Evolutionary conservation across 306 rosid genomes (phyloP).

Genomic region (Malus fusca): DNA sequence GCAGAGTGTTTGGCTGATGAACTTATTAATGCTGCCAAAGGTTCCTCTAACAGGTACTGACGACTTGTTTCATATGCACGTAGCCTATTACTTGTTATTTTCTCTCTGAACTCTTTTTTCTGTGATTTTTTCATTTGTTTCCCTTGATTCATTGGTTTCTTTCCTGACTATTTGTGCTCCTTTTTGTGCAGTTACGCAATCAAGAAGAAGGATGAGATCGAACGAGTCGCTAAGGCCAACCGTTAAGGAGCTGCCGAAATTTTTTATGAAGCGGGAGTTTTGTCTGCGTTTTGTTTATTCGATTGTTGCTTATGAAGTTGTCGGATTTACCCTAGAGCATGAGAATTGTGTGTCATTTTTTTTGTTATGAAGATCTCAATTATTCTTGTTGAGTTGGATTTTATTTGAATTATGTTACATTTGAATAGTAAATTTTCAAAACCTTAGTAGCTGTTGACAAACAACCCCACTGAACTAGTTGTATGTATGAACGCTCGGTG

Average conservation of each 20-base stretch:
- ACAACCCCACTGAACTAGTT: no score
- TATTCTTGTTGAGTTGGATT: not conserved
- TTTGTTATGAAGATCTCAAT: not conserved
- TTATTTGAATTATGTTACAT: not conserved
- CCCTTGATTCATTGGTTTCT: not conserved
- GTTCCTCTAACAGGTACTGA: slow-evolving; percentile 14
- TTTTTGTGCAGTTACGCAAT: slow-evolving; percentile 29
- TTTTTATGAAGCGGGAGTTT: not conserved
- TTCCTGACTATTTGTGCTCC: not conserved
- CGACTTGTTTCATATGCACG: not conserved
- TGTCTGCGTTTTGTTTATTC: not conserved
- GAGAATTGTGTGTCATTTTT: not conserved
- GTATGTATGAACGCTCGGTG: no score
- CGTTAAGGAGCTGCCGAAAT: slow-evolving; percentile 15
- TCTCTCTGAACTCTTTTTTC: not conserved
- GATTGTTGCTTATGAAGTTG: not conserved
- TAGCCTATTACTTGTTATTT: not conserved
- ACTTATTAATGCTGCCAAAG: slow-evolving; percentile 35
- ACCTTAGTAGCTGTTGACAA: no score
- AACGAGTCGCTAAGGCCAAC: slow-evolving; percentile 43
- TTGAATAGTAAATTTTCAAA: not conserved
- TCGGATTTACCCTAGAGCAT: not conserved
- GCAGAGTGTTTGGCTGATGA: slow-evolving; percentile 47
- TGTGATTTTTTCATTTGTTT: not conserved
- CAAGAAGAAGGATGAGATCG: slow-evolving; percentile 13